Percentiles rank a stretch among this genome's conserved stretches.
phyloP scores from a whole-genome alignment of 202 grass and related monocot species.

The Zoysia matrella region DNA sequence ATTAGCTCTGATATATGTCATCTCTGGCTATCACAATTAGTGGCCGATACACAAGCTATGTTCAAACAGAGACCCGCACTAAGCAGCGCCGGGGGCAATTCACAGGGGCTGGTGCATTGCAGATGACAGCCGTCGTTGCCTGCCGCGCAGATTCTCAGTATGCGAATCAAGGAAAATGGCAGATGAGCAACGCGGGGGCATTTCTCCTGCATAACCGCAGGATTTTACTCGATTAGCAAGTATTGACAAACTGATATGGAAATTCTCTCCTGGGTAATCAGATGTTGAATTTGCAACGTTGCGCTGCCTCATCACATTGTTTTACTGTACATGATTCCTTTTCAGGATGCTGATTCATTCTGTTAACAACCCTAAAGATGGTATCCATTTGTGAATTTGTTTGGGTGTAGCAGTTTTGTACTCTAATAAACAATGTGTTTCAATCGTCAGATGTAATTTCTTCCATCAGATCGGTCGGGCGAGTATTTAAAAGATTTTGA shows the following conservation, averaged over 20 bases:
- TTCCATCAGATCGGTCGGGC: not conserved
- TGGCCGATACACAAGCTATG: not conserved
- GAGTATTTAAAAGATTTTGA: not conserved
- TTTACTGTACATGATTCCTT: conserved; percentile 40
- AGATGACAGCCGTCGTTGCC: too few relatives aligned
- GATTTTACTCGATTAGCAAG: too few relatives aligned
- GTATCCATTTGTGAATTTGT: not conserved
- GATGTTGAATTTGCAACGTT: not conserved
- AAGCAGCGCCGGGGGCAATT: too few relatives aligned
- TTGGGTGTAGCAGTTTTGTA: conserved; percentile 16
- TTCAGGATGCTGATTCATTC: conserved; percentile 33
- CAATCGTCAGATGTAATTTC: not conserved
- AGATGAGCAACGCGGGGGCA: too few relatives aligned
- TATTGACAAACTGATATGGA: too few relatives aligned
- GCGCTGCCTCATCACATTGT: conserved; percentile 23
- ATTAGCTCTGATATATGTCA: not conserved
- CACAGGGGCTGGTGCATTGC: too few relatives aligned
- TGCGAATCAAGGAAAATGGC: too few relatives aligned
- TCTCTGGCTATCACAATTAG: conserved; percentile 1
- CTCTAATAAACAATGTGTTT: conserved; percentile 24
- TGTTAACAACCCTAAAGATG: conserved; percentile 24
- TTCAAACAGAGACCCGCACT: too few relatives aligned
- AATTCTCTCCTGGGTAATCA: not conserved
- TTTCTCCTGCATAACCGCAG: too few relatives aligned
- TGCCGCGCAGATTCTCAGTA: too few relatives aligned